These are phyloP conservation scores for Aspergillus sp. DNA, from an alignment of 2,329 filamentous ascomycete genomes.

Conservation along the genomic window DNA sequence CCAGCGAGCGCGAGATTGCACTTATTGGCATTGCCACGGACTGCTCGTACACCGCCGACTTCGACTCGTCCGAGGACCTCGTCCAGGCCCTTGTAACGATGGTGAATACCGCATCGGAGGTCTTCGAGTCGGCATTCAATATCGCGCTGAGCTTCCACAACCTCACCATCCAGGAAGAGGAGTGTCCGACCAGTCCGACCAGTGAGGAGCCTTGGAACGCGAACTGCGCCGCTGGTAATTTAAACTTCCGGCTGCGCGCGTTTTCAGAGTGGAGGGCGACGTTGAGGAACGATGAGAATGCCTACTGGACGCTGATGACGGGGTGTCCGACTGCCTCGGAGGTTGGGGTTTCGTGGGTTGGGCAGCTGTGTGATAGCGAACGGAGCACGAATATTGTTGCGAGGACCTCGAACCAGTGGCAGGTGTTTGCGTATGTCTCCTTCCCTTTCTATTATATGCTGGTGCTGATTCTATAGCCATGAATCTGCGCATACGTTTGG, in stretches of 20 bases:
- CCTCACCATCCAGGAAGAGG: constrained; percentile 69
- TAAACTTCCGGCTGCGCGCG: constrained; percentile 51
- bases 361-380: constrained; percentile 65
- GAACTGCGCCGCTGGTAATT: constrained; percentile 15
- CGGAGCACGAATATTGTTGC: constrained; percentile 75
- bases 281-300: constrained; percentile 67
- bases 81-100: constrained; percentile 47
- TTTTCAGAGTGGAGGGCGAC: constrained; percentile 83
- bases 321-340: constrained; percentile 77
- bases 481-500: constrained; percentile 93
- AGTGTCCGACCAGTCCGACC: constrained; percentile 68
- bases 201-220: constrained; percentile 41
- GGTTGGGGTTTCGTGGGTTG: constrained; percentile 79
- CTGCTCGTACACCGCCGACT: constrained; percentile 75
- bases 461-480: constrained; percentile 48
- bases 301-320: constrained; percentile 86
- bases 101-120: constrained; percentile 78
- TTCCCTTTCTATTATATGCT: background rate
- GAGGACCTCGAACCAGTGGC: constrained; percentile 82
- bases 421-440: constrained; percentile 70
- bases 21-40: constrained; percentile 87
- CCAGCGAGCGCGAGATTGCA: constrained; percentile 79
- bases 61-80: constrained; percentile 57
- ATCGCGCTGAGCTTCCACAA: constrained; percentile 86
- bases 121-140: constrained; percentile 88